Conservation (phyloP, 1,284 basidiomycete genomes). For the Golubevia sp. region DNA sequence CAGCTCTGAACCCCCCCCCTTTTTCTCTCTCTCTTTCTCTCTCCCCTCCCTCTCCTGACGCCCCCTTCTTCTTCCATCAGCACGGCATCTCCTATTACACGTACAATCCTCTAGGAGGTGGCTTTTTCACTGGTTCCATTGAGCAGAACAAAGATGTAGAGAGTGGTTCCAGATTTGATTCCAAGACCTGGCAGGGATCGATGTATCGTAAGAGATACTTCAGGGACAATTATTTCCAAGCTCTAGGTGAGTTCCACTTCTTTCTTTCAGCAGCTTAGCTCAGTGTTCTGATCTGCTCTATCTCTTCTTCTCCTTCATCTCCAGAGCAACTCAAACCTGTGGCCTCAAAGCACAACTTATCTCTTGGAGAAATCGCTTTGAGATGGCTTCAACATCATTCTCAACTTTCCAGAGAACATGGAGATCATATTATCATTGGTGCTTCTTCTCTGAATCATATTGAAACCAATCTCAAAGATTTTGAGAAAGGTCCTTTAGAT, state of each 20-base stretch:
- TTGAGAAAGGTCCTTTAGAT: constrained; percentile 29
- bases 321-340: constrained; percentile 16
- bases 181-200: constrained; percentile 20
- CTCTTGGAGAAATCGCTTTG: constrained; percentile 26
- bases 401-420: constrained; percentile 13
- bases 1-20: constrained; percentile 66
- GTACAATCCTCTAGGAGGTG: constrained; percentile 62
- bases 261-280: no score
- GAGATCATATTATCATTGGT: constrained; percentile 25
- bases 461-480: constrained; percentile 29
- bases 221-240: constrained; percentile 34
- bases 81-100: constrained; percentile 68
- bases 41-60: constrained; percentile 66
- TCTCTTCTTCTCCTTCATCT: no score
- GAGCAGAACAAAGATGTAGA: constrained; percentile 3
- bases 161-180: constrained; percentile 29
- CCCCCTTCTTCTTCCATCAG: constrained; percentile 75
- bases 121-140: constrained; percentile 30
- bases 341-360: constrained; percentile 19
- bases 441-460: constrained; percentile 33
- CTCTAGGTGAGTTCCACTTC: no score
- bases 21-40: constrained; percentile 77
- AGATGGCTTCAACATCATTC: constrained; percentile 44
- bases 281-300: no score
- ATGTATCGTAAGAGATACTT: constrained; percentile 38